Conservation (phyloP, 2,329 filamentous ascomycete genomes). For the Torrubiellomyces zombiae region DNA sequence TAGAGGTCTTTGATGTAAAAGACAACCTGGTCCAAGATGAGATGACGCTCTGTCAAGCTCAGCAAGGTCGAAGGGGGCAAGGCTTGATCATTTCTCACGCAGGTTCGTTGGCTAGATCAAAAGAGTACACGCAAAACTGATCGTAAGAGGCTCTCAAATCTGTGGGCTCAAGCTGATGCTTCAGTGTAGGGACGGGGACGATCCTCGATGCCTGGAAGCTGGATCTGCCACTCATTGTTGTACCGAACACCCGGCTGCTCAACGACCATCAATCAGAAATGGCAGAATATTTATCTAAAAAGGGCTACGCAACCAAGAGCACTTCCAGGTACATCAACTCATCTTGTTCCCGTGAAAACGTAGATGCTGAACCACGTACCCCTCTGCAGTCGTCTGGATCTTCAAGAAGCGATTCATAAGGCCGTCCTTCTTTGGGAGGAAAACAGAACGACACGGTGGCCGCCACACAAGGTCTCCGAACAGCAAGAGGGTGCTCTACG, state of each 20-base stretch:
- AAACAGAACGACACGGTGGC: constrained; percentile 17
- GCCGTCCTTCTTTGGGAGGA: constrained; percentile 18
- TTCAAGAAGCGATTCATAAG: constrained; percentile 21
- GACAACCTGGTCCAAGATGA: constrained; percentile 20
- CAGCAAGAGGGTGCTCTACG: constrained; percentile 8
- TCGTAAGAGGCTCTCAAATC: too few species aligned
- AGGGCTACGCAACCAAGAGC: constrained; percentile 64
- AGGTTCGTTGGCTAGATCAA: too few species aligned
- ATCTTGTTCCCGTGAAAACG: too few species aligned
- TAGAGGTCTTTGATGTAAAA: constrained; percentile 16
- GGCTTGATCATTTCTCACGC: constrained; percentile 82
- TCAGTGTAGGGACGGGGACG: constrained; percentile 58
- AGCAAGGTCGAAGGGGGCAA: constrained; percentile 28
- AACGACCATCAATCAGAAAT: constrained; percentile 88
- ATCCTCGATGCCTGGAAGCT: constrained; percentile 69
- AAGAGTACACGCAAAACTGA: too few species aligned
- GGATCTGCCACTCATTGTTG: constrained; percentile 65
- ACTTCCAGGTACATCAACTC: constrained; percentile 37
- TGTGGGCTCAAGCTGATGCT: too few species aligned
- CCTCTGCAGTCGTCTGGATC: constrained; percentile 12
- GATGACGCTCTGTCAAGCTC: constrained; percentile 37
- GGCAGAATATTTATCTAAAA: constrained; percentile 54
- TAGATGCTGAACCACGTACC: too few species aligned
- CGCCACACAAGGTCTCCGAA: constrained; percentile 11
- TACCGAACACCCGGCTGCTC: constrained; percentile 67